These are phyloP conservation scores for Hypoxylon sp. DNA, from an alignment of 2,329 filamentous ascomycete species.

Conservation along the genomic window DNA sequence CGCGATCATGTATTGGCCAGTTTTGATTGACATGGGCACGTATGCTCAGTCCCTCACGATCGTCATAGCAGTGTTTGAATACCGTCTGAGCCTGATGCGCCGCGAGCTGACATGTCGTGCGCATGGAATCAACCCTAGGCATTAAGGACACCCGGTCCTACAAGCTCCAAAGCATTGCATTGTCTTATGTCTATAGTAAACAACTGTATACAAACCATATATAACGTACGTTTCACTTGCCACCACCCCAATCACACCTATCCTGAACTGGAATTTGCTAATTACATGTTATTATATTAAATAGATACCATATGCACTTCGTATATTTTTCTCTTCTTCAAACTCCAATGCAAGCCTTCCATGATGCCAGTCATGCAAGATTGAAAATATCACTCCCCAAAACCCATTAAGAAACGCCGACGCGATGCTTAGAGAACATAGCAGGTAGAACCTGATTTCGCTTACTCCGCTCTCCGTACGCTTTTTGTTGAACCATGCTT, in stretches of 20 bases:
- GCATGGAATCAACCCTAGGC: no score
- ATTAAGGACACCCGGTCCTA: no score
- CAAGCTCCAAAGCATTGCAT: no score
- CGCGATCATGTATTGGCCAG: no score
- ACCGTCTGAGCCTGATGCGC: no score
- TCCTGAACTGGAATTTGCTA: background rate
- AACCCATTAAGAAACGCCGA: conserved; percentile 28
- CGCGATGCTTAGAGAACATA: conserved; percentile 25
- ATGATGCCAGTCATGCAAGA: conserved; percentile 23
- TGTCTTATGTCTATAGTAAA: conserved; percentile 4
- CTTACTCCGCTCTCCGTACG: no score
- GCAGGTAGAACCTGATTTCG: conserved; percentile 3
- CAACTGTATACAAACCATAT: conserved; percentile 6
- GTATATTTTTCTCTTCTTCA: conserved; percentile 11
- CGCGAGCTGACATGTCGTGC: no score
- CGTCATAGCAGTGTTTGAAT: no score
- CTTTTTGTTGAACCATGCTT: no score
- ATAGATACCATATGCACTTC: conserved; percentile 8
- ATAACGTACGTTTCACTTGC: conserved; percentile 9
- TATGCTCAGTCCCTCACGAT: no score
- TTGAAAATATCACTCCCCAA: conserved; percentile 10
- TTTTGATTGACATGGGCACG: no score
- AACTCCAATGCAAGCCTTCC: conserved; percentile 28
- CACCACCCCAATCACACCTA: background rate
- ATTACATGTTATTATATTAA: conserved; percentile 23